A percentile compares a stretch with the other conserved stretches of the same genome.
Evolutionary conservation across 768 basidiomycete genomes (phyloP).

Genomic region (Crassisporium funariophilum): DNA sequence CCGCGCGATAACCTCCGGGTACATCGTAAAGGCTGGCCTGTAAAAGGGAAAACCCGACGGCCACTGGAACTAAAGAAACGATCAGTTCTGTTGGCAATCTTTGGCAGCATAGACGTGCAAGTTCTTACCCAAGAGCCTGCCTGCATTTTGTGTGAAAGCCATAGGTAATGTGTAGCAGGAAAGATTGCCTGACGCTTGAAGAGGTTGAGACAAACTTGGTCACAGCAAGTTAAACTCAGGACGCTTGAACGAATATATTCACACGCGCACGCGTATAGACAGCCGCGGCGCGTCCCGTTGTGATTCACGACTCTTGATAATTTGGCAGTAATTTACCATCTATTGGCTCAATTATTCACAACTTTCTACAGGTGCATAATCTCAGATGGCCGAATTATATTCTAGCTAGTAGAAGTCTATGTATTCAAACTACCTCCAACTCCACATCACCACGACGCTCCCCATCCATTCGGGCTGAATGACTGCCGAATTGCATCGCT

Average conservation of each 20-base stretch:
- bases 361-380: no score
- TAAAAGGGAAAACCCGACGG: constrained; percentile 43
- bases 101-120: background rate
- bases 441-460: constrained; percentile 55
- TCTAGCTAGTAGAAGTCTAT: background rate
- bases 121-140: constrained; percentile 53
- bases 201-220: no score
- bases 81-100: background rate
- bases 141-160: constrained; percentile 51
- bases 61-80: constrained; percentile 43
- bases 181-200: no score
- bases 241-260: background rate
- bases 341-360: no score
- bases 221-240: no score
- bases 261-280: background rate
- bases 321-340: no score
- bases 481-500: constrained; percentile 97
- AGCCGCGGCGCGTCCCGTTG: background rate
- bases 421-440: constrained; percentile 35
- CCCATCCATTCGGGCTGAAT: constrained; percentile 82
- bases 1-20: constrained; percentile 90
- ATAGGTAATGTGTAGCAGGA: constrained; percentile 30
- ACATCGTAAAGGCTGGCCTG: constrained; percentile 70
- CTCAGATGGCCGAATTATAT: no score
- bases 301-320: no score